Evolutionary conservation across 2,329 filamentous ascomycete species (phyloP).

Genomic region (Penicillium sp.): DNA sequence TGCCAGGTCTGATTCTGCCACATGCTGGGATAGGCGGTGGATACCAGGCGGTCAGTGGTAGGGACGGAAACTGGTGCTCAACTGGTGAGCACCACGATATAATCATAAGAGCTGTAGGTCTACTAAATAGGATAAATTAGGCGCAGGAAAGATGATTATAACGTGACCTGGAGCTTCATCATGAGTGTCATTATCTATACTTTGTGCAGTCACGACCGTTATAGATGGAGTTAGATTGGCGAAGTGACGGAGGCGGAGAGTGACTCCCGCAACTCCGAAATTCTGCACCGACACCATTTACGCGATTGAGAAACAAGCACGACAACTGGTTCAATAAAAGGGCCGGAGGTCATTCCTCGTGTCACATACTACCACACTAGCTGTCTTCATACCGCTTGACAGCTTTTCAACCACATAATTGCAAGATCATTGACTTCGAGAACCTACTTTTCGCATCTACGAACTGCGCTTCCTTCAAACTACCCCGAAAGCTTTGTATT

Average conservation of each 20-base stretch:
- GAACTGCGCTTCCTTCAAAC: background rate
- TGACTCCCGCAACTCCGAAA: background rate
- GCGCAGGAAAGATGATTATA: background rate
- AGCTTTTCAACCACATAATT: background rate
- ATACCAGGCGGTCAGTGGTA: background rate
- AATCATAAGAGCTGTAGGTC: background rate
- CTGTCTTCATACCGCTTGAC: background rate
- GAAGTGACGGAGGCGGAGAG: constrained; percentile 21
- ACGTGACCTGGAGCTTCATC: background rate
- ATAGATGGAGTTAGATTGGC: background rate
- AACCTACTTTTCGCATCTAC: background rate
- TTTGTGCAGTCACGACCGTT: background rate
- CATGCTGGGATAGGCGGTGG: background rate
- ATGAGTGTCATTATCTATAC: background rate
- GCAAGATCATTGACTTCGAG: background rate
- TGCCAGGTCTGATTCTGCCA: no score
- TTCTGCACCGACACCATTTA: background rate
- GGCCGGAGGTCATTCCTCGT: background rate
- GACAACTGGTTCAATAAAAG: background rate
- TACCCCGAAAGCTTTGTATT: background rate
- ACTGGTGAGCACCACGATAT: no score
- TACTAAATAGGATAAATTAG: background rate
- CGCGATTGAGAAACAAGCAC: background rate
- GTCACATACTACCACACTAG: no score
- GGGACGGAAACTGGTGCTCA: no score